A percentile compares a stretch with the other conserved stretches of the same genome.
phyloP scores from a whole-genome alignment of 305 asterid species.

The Stenogyne calaminthoides region DNA sequence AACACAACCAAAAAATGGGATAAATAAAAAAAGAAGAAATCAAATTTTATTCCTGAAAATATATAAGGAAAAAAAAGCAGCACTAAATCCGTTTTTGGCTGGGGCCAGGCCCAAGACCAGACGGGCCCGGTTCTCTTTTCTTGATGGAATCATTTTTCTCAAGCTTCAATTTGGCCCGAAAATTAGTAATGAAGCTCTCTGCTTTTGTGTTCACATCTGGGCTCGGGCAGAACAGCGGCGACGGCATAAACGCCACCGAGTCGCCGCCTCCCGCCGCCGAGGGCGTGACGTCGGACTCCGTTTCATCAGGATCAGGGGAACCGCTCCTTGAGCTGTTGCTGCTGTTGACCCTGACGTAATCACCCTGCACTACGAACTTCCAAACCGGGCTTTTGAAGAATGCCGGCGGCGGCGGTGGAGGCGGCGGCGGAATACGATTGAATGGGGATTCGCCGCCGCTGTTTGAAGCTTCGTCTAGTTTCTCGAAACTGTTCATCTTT shows the following conservation, averaged over 20 bases:
- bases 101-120: slow-evolving; percentile 42
- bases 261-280: slow-evolving; percentile 29
- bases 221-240: slow-evolving; percentile 71
- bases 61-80: not conserved
- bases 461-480: slow-evolving; percentile 46
- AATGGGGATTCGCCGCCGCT: slow-evolving; percentile 70
- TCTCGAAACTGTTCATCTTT: slow-evolving; percentile 38
- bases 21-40: slow-evolving; percentile 8
- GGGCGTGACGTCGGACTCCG: slow-evolving; percentile 65
- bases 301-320: slow-evolving; percentile 68
- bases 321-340: slow-evolving; percentile 64
- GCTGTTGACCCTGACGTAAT: slow-evolving; percentile 74
- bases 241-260: slow-evolving; percentile 37
- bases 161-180: slow-evolving; percentile 64
- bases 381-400: slow-evolving; percentile 63
- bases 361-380: slow-evolving; percentile 83
- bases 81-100: slow-evolving; percentile 37
- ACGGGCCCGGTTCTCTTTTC: slow-evolving; percentile 46
- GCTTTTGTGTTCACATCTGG: slow-evolving; percentile 88
- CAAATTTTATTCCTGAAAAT: not conserved
- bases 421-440: slow-evolving; percentile 58
- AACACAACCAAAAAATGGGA: not conserved
- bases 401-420: slow-evolving; percentile 78
- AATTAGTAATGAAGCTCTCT: slow-evolving; percentile 63
- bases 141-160: slow-evolving; percentile 54